Evolutionary conservation across 2,329 filamentous ascomycete species (phyloP).

Genomic region (Pseudogymnoascus sp.): DNA sequence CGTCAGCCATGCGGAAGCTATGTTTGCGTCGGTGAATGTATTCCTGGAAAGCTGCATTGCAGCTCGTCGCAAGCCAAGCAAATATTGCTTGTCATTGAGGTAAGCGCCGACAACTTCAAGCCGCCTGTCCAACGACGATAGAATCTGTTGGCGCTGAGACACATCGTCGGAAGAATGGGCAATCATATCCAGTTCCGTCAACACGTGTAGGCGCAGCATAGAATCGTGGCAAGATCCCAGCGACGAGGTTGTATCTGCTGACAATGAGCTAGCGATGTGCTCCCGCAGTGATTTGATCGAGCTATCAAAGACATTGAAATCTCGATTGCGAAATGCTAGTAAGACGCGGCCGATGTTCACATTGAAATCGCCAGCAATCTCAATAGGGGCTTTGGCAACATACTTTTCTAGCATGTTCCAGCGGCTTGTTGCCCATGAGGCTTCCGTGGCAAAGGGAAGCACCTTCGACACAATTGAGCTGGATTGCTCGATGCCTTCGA

Average conservation of each 20-base stretch:
- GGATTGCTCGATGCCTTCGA: conserved; percentile 61
- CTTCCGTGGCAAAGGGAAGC: conserved; percentile 80
- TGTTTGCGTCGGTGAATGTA: conserved; percentile 61
- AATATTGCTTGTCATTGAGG: conserved; percentile 85
- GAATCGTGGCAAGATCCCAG: conserved; percentile 76
- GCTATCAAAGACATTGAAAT: conserved; percentile 44
- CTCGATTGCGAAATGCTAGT: conserved; percentile 48
- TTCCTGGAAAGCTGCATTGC: conserved; percentile 73
- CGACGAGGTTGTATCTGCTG: conserved; percentile 68
- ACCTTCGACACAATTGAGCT: conserved; percentile 50
- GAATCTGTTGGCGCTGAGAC: conserved; percentile 33
- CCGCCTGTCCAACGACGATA: conserved; percentile 61
- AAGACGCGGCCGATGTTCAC: conserved; percentile 66
- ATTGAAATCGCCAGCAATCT: conserved; percentile 62
- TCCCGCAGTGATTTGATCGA: conserved; percentile 60
- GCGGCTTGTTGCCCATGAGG: conserved; percentile 80
- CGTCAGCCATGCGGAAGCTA: conserved; percentile 77
- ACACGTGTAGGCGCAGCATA: conserved; percentile 77
- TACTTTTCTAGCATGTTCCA: conserved; percentile 70
- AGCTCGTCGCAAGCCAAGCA: conserved; percentile 78
- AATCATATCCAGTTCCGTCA: conserved; percentile 81
- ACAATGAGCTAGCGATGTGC: conserved; percentile 65
- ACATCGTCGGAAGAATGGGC: conserved; percentile 41
- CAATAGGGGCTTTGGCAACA: conserved; percentile 41
- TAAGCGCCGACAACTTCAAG: conserved; percentile 86